These are phyloP conservation scores for Cicer judaicum DNA, from an alignment of 306 rosid genomes.

Conservation along the genomic window DNA sequence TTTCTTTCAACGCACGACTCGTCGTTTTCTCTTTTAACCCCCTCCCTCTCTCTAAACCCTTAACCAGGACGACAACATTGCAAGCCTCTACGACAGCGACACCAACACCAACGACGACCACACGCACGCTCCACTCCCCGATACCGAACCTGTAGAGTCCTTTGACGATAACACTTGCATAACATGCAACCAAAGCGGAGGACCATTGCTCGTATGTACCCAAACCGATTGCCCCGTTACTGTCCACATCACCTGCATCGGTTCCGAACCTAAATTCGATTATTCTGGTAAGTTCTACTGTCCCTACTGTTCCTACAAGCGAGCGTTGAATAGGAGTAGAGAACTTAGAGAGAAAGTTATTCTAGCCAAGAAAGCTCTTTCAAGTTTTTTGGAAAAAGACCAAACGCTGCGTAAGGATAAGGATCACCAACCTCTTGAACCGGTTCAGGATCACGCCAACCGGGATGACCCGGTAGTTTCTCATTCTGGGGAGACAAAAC, in stretches of 20 bases:
- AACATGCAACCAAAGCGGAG: slow-evolving; percentile 52
- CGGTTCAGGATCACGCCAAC: slow-evolving; percentile 23
- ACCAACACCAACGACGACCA: neutral
- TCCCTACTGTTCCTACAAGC: slow-evolving; percentile 68
- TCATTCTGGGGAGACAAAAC: neutral
- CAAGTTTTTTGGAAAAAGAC: slow-evolving; percentile 47
- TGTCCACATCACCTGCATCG: slow-evolving; percentile 62
- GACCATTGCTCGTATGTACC: slow-evolving; percentile 52
- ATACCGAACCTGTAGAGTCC: slow-evolving; percentile 30
- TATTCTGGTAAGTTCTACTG: slow-evolving; percentile 63
- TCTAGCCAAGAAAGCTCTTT: slow-evolving; percentile 55
- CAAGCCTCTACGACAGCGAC: slow-evolving; percentile 10
- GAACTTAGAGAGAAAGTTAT: slow-evolving; percentile 50
- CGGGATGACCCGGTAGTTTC: slow-evolving; percentile 18
- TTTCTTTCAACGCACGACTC: neutral
- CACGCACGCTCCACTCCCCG: neutral
- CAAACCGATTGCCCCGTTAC: slow-evolving; percentile 62
- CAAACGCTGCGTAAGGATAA: slow-evolving; percentile 8
- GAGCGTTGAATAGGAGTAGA: slow-evolving; percentile 33
- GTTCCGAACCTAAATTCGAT: slow-evolving; percentile 62
- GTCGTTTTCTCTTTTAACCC: neutral
- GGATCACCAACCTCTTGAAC: neutral
- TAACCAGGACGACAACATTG: slow-evolving; percentile 12
- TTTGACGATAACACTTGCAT: slow-evolving; percentile 50
- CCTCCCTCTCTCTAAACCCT: slow-evolving; percentile 10